A percentile compares a stretch with the other conserved stretches of the same genome.
These are phyloP conservation scores for Tulasnella sp. DNA, from an alignment of 768 basidiomycete genomes.

Conservation along the genomic window DNA sequence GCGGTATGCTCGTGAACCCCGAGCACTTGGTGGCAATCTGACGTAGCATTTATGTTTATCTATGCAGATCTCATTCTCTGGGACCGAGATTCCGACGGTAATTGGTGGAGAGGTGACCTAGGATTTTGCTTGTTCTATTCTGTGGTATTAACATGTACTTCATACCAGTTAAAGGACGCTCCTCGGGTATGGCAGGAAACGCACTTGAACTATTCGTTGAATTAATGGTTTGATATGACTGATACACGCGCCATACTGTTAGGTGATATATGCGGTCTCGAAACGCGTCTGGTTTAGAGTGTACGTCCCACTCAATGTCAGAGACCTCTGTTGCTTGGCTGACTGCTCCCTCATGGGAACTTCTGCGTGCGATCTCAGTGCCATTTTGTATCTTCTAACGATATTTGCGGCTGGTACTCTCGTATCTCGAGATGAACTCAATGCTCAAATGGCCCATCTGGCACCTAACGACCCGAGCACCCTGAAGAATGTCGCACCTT, in stretches of 20 bases:
- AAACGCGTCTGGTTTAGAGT: conserved; percentile 22
- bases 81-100: conserved; percentile 25
- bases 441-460: not conserved
- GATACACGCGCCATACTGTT: not conserved
- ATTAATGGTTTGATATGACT: too few relatives aligned
- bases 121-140: not conserved
- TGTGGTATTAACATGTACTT: not conserved
- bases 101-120: conserved; percentile 30
- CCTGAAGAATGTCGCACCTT: conserved; percentile 6
- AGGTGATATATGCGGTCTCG: not conserved
- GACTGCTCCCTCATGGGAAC: too few relatives aligned
- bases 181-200: not conserved
- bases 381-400: not conserved
- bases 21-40: too few relatives aligned
- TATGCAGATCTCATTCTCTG: conserved; percentile 17
- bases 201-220: too few relatives aligned
- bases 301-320: not conserved
- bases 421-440: not conserved
- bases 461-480: not conserved
- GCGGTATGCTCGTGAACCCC: conserved; percentile 42
- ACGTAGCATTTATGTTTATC: not conserved
- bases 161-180: conserved; percentile 6
- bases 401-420: conserved; percentile 23
- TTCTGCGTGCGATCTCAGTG: not conserved
- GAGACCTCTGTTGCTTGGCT: too few relatives aligned